phyloP scores from a whole-genome alignment of 2,329 filamentous ascomycete species.

The Fusarium euwallaceae region DNA sequence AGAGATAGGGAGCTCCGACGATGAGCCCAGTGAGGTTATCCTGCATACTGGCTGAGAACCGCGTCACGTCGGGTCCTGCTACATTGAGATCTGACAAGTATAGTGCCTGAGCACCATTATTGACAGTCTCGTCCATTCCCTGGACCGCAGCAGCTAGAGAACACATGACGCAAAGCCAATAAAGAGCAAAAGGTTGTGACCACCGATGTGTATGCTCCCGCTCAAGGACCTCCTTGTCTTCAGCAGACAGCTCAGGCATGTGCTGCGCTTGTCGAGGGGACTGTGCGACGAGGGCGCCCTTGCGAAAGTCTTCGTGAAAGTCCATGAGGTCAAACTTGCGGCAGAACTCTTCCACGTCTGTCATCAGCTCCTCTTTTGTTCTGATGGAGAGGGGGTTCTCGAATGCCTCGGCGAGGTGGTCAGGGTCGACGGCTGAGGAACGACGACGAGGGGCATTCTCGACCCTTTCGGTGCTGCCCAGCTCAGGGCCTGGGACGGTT shows the following conservation, averaged over 20 bases:
- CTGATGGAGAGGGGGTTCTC: constrained; percentile 46
- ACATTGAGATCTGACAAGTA: not conserved
- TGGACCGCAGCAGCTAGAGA: not conserved
- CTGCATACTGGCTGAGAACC: not conserved
- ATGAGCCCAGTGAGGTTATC: constrained; percentile 6
- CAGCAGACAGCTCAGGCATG: constrained; percentile 39
- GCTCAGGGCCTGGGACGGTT: not conserved
- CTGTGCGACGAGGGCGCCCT: constrained; percentile 64
- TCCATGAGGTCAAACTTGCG: constrained; percentile 49
- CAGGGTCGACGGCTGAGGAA: constrained; percentile 2
- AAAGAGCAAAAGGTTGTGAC: constrained; percentile 48
- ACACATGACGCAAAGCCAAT: constrained; percentile 50
- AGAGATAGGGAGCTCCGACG: constrained; percentile 1
- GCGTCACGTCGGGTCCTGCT: not conserved
- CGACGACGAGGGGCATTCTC: constrained; percentile 15
- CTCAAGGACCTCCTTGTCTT: constrained; percentile 45
- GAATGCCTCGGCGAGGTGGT: constrained; percentile 10
- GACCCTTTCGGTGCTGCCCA: not conserved
- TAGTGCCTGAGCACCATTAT: not conserved
- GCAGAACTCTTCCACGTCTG: constrained; percentile 53
- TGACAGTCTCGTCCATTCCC: constrained; percentile 8
- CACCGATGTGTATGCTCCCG: constrained; percentile 46
- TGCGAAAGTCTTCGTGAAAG: constrained; percentile 59
- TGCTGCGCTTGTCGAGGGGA: constrained; percentile 51
- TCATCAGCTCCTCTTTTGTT: constrained; percentile 45